Conservation (phyloP, 1,139 yeast genomes). For the Debaryomyces coudertii region DNA sequence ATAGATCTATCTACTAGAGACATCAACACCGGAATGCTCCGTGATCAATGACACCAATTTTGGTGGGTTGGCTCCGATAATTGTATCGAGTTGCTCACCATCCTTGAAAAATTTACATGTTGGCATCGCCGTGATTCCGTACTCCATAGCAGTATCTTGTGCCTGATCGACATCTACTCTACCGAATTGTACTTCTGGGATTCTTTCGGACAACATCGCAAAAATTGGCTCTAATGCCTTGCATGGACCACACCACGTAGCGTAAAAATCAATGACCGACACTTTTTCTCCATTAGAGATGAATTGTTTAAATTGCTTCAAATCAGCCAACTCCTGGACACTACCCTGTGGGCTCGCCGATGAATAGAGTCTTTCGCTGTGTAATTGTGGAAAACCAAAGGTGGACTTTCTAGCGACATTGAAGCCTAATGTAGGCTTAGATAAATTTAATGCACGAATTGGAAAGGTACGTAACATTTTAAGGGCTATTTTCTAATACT, state of each 20-base stretch:
- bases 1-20: conserved; percentile 19
- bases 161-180: conserved; percentile 41
- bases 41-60: conserved; percentile 28
- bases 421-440: conserved; percentile 3
- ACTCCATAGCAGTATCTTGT: conserved; percentile 33
- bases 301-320: conserved; percentile 21
- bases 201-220: conserved; percentile 36
- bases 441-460: conserved; percentile 1
- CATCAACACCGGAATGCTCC: conserved; percentile 28
- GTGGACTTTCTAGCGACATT: not conserved
- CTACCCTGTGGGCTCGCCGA: conserved; percentile 11
- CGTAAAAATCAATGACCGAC: conserved; percentile 45
- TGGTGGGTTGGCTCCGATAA: conserved; percentile 40
- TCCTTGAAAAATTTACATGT: conserved; percentile 35
- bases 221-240: conserved; percentile 48
- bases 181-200: conserved; percentile 43
- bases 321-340: conserved; percentile 26
- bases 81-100: conserved; percentile 32
- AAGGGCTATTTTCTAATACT: not conserved
- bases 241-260: conserved; percentile 54
- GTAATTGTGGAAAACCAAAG: not conserved
- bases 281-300: conserved; percentile 30
- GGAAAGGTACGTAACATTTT: conserved; percentile 6
- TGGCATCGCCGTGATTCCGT: conserved; percentile 41
- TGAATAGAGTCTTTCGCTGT: conserved; percentile 9